Base-by-base conservation (phyloP, 148 eudicot species). In the Dysphania ambrosioides region DNA sequence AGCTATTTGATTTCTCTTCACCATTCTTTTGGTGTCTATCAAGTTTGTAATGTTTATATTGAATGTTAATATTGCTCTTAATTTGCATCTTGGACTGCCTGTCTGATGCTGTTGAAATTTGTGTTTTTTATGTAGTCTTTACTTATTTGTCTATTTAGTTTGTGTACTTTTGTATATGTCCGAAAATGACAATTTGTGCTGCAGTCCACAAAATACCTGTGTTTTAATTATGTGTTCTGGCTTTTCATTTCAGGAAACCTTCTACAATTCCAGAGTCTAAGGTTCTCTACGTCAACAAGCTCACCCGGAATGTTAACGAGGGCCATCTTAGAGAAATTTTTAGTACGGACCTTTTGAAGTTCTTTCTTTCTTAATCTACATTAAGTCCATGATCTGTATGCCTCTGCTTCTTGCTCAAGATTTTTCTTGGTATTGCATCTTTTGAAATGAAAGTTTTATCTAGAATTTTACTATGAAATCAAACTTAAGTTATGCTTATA, bases 261-360 rank as follows among this genome's bases (percentile, higher is more conserved):
- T 77, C 97, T 41, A 84, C 93, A 40, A 44, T 83, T 58, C 77
- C 83, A 2, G 92, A 93, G 84, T 91, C 98, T 2, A 90, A 82
- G 80, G 92, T 87, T 62, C 89, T 93, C 77, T 82, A 82, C 76
- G 75, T 93, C 31, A 87, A 87, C 68, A 87, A 89, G 77, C 97
- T 94, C 72, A 90, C 89, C 40, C 85, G 98, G 80, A 94, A 90
- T 79, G 97, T 94, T 73, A 91, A 90, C 67, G 98, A 91, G 79
- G 90, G 86, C 71, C 98, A 94, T 81, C 86, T 94, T 23, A 91
- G 59, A 77, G 98, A 94, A 85, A 90, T 91, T 69, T 94, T 94
- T 74, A 79, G 98, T 93, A 85, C 67, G 93, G 74, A 30, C 35
- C 68, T 65, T 19, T 64, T 40, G 38, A 34, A 49, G 56, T 30